Evolutionary conservation across 768 basidiomycete species (phyloP).

Genomic region (Hysterangium stoloniferum): DNA sequence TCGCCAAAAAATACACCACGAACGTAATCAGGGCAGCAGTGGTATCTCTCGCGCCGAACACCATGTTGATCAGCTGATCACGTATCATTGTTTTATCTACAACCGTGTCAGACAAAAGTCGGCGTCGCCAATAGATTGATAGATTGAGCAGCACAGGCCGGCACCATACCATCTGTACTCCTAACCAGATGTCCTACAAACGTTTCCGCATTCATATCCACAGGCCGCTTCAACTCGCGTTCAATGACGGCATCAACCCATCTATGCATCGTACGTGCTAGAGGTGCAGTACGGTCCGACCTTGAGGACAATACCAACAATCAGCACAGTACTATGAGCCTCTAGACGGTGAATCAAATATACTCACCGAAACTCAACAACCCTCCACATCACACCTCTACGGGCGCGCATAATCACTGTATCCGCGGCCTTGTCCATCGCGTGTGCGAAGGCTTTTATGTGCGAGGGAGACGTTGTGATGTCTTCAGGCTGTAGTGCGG

Average conservation of each 20-base stretch:
- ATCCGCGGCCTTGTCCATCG: background rate
- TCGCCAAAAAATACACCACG: constrained; percentile 60
- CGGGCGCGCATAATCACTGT: background rate
- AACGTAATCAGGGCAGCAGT: constrained; percentile 68
- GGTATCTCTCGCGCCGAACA: constrained; percentile 74
- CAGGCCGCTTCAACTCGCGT: constrained; percentile 27
- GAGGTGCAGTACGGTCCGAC: background rate
- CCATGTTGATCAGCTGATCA: constrained; percentile 70
- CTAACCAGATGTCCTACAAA: constrained; percentile 63
- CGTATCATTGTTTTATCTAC: constrained; percentile 59
- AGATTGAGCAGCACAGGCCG: background rate
- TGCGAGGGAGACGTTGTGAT: background rate
- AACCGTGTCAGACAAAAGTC: constrained; percentile 1
- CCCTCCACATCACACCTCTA: background rate
- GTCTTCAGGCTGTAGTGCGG: too few relatives aligned
- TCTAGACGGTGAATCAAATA: background rate
- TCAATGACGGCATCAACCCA: background rate
- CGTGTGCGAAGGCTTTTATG: background rate
- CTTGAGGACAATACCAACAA: background rate
- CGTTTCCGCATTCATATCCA: constrained; percentile 49
- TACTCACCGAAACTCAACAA: background rate
- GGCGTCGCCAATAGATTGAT: background rate
- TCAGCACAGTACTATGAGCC: too few relatives aligned
- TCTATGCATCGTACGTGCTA: background rate
- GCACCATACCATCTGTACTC: constrained; percentile 48